phyloP scores from a whole-genome alignment of 208 protist genomes.

The Borovskyia barvae region DNA sequence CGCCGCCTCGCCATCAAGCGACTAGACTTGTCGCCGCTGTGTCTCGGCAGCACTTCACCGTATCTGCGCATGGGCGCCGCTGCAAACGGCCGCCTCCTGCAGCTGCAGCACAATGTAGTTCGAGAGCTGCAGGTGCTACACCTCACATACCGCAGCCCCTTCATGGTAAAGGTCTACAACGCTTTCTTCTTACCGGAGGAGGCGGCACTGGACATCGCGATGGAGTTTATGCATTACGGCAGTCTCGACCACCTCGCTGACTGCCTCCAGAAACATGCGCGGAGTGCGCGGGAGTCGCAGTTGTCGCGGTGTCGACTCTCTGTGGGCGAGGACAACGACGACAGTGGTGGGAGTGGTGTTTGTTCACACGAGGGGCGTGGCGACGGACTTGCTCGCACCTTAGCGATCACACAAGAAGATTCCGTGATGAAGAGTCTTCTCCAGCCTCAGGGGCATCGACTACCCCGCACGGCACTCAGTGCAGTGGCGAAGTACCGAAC shows the following conservation, averaged over 20 bases:
- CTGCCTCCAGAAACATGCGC: conserved; percentile 37
- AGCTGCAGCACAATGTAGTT: conserved; percentile 71
- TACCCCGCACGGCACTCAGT: too few relatives aligned
- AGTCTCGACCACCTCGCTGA: conserved; percentile 60
- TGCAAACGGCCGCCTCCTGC: conserved; percentile 28
- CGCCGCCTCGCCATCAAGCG: conserved; percentile 78
- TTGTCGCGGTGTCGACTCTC: conserved; percentile 23
- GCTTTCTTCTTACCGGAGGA: conserved; percentile 67
- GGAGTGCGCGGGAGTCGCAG: conserved; percentile 21
- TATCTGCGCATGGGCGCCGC: conserved; percentile 13
- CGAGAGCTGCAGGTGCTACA: conserved; percentile 88
- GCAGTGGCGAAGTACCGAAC: neutral
- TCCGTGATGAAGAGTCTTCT: too few relatives aligned
- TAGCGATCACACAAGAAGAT: too few relatives aligned
- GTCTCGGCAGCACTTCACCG: conserved; percentile 22
- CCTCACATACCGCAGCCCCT: conserved; percentile 79
- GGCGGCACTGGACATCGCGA: conserved; percentile 75
- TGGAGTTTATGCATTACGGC: conserved; percentile 92
- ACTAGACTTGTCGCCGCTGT: conserved; percentile 68
- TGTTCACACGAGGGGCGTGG: too few relatives aligned
- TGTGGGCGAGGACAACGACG: conserved; percentile 1
- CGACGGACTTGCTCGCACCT: too few relatives aligned
- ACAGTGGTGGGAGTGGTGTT: too few relatives aligned
- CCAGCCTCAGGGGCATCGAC: too few relatives aligned
- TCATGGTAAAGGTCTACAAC: conserved; percentile 92